These are phyloP conservation scores for Neurospora sp. DNA, from an alignment of 2,329 filamentous ascomycete genomes.

Conservation along the genomic window DNA sequence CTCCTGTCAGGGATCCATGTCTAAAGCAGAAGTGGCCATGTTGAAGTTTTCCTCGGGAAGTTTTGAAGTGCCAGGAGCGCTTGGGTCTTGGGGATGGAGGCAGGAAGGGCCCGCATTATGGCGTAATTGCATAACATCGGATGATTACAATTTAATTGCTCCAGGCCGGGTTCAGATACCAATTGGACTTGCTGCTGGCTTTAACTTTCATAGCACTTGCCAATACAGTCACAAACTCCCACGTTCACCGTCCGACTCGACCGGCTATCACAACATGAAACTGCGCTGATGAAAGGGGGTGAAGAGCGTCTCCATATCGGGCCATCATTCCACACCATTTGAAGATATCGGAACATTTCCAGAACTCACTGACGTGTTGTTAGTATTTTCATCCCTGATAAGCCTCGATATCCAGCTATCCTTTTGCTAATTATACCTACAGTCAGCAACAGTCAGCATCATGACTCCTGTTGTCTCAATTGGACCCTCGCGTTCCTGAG, in stretches of 20 bases:
- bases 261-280: neutral
- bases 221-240: neutral
- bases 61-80: neutral
- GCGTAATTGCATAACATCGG: neutral
- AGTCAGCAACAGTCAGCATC: neutral
- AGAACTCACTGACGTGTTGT: neutral
- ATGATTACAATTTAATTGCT: neutral
- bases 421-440: neutral
- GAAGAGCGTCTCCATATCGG: neutral
- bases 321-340: neutral
- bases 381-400: neutral
- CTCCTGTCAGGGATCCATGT: neutral
- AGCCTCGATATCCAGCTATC: neutral
- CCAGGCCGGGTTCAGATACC: neutral
- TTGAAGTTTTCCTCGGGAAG: neutral
- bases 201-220: neutral
- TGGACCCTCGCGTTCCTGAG: neutral
- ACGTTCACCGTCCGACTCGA: neutral
- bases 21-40: neutral
- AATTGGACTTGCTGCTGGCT: neutral
- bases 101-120: neutral
- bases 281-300: neutral
- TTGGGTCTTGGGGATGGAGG: neutral
- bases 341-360: neutral
- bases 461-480: neutral